Conservation (phyloP, 2,329 filamentous ascomycete genomes). For the Waltergamsia citrina region DNA sequence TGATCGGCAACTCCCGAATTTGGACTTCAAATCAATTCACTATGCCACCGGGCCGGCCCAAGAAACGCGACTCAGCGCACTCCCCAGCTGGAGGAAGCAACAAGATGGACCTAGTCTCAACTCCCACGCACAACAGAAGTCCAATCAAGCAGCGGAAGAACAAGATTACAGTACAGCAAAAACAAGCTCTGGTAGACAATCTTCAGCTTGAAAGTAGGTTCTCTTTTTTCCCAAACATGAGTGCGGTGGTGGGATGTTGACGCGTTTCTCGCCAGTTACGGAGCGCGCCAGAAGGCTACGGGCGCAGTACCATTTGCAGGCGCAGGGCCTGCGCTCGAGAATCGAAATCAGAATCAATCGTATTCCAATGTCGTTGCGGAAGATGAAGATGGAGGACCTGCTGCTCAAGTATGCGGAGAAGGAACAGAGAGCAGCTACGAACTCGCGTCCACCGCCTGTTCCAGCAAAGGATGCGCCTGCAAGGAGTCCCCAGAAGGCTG, state of each 20-base stretch:
- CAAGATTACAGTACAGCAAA: slow-evolving; percentile 61
- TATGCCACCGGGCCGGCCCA: slow-evolving; percentile 38
- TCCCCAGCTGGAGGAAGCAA: slow-evolving; percentile 8
- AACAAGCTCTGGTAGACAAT: slow-evolving; percentile 82
- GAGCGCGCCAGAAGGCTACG: slow-evolving; percentile 80
- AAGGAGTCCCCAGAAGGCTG: slow-evolving; percentile 25
- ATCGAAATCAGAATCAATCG: slow-evolving; percentile 91
- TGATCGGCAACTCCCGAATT: background rate
- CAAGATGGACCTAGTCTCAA: slow-evolving; percentile 17
- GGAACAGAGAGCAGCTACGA: slow-evolving; percentile 26
- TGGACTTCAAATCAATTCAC: slow-evolving; percentile 5
- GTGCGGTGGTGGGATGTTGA: slow-evolving; percentile 6
- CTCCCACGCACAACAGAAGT: slow-evolving; percentile 37
- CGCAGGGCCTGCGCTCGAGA: slow-evolving; percentile 73
- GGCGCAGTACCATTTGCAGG: slow-evolving; percentile 81
- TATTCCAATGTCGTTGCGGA: slow-evolving; percentile 71
- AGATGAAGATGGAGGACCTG: slow-evolving; percentile 74
- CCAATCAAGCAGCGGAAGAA: slow-evolving; percentile 53
- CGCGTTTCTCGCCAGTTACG: slow-evolving; percentile 51
- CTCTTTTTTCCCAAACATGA: background rate
- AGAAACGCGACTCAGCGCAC: slow-evolving; percentile 14
- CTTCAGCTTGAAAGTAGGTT: slow-evolving; percentile 74
- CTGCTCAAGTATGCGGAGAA: slow-evolving; percentile 41
- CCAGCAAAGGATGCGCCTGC: slow-evolving; percentile 37
- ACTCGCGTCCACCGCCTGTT: slow-evolving; percentile 32